These are phyloP conservation scores for Lepidium africanum DNA, from an alignment of 345 rosid species.

Conservation along the genomic window DNA sequence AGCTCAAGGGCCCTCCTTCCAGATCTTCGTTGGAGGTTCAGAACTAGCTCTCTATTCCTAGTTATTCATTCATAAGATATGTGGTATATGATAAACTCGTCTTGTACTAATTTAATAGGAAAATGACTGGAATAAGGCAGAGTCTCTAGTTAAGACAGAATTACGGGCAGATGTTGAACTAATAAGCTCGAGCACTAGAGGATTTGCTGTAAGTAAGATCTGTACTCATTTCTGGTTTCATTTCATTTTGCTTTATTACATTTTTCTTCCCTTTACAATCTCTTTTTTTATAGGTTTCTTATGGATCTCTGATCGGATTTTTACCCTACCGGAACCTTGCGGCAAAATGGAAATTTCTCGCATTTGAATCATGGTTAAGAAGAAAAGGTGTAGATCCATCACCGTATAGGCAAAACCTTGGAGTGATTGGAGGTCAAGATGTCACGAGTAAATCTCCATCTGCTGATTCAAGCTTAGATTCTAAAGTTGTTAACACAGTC, in stretches of 20 bases:
- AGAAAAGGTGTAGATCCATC: slow-evolving; percentile 86
- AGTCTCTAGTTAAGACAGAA: slow-evolving; percentile 48
- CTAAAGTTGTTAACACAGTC: slow-evolving; percentile 27
- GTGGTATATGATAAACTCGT: slow-evolving; percentile 9
- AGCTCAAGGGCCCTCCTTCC: slow-evolving; percentile 33
- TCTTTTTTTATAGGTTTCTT: slow-evolving; percentile 56
- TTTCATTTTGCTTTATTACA: not conserved
- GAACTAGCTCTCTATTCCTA: slow-evolving; percentile 10
- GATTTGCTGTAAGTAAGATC: slow-evolving; percentile 63
- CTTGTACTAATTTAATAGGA: slow-evolving; percentile 41
- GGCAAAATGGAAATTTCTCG: slow-evolving; percentile 75
- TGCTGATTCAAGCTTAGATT: slow-evolving; percentile 27
- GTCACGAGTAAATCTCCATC: slow-evolving; percentile 26
- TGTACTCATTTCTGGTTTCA: slow-evolving; percentile 6
- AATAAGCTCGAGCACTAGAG: slow-evolving; percentile 70
- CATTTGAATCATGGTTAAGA: slow-evolving; percentile 92
- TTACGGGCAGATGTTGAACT: slow-evolving; percentile 65
- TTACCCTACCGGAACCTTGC: slow-evolving; percentile 82
- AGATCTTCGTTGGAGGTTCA: slow-evolving; percentile 49
- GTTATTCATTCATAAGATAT: not conserved
- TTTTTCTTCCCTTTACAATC: not conserved
- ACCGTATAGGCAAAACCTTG: slow-evolving; percentile 53
- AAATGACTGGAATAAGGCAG: slow-evolving; percentile 72
- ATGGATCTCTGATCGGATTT: slow-evolving; percentile 79
- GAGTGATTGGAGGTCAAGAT: slow-evolving; percentile 62